Conservation (phyloP, 2,329 filamentous ascomycete genomes). For the Geosmithia flava region DNA sequence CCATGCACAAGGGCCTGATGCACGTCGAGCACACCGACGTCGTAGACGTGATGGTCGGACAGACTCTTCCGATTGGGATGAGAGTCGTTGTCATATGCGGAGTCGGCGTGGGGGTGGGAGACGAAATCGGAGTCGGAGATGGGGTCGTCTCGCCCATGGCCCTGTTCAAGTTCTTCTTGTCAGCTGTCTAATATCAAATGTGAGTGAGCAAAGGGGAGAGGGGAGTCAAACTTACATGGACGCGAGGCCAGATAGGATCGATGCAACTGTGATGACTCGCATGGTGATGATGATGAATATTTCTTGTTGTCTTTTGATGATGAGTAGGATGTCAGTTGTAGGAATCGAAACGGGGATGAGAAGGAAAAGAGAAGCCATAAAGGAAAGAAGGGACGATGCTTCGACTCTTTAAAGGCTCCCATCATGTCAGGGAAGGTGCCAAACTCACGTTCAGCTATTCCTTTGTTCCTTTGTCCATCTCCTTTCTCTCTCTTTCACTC, state of each 20-base stretch:
- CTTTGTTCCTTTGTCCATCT: too few species aligned
- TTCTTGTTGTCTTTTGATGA: background rate
- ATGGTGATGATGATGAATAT: background rate
- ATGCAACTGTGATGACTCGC: background rate
- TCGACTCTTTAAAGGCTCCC: too few species aligned
- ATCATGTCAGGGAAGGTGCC: too few species aligned
- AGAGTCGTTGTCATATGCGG: background rate
- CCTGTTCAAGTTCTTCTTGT: background rate
- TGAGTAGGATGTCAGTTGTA: background rate
- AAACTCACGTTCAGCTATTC: too few species aligned
- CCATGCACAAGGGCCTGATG: slow-evolving; percentile 15
- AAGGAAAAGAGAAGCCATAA: background rate
- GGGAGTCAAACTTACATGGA: background rate
- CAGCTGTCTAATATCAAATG: too few species aligned
- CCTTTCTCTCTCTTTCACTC: too few species aligned
- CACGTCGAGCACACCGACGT: slow-evolving; percentile 20
- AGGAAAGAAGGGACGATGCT: background rate
- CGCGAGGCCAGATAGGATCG: background rate
- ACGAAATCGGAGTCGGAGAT: background rate
- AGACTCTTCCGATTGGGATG: slow-evolving; percentile 3
- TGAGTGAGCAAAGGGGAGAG: too few species aligned
- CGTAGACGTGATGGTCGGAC: slow-evolving; percentile 20
- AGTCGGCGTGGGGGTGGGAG: background rate
- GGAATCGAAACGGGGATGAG: background rate
- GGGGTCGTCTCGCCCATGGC: background rate